A percentile compares a stretch with the other conserved stretches of the same genome.
phyloP scores from a whole-genome alignment of 2,329 filamentous ascomycete genomes.

The Aspergillus quadricinctus region DNA sequence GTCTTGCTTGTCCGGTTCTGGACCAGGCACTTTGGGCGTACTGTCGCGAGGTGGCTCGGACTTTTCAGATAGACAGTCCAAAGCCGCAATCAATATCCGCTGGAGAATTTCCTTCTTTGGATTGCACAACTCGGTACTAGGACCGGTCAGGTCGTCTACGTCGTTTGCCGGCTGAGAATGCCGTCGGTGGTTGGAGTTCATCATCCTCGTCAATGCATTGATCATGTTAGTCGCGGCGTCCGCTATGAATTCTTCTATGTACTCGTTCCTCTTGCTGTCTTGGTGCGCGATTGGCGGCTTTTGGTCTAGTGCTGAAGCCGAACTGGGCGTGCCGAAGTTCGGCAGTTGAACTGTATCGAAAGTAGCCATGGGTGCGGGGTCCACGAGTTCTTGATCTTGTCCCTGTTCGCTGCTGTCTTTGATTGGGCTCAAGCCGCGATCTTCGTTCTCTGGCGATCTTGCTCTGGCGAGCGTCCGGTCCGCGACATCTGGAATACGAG shows the following conservation, averaged over 20 bases:
- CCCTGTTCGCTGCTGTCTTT: neutral
- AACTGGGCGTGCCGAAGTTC: conserved; percentile 7
- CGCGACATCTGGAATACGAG: conserved; percentile 2
- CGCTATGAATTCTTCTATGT: conserved; percentile 20
- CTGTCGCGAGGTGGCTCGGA: conserved; percentile 2
- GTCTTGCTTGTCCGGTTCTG: conserved; percentile 18
- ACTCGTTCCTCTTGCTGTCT: conserved; percentile 2
- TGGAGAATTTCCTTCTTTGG: conserved; percentile 31
- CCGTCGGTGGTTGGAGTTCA: conserved; percentile 23
- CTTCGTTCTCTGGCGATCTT: conserved; percentile 4
- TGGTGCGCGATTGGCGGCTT: conserved; percentile 4
- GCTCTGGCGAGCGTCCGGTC: neutral
- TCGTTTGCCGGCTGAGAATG: conserved; percentile 19
- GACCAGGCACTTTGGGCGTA: conserved; percentile 1
- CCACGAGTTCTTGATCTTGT: neutral
- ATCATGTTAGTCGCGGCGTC: conserved; percentile 30
- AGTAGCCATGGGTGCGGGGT: neutral
- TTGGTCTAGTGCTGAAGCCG: conserved; percentile 9
- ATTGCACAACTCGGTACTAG: conserved; percentile 21
- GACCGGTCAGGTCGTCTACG: conserved; percentile 14
- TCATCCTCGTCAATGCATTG: conserved; percentile 30
- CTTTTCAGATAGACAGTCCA: conserved; percentile 20
- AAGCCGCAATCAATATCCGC: conserved; percentile 26
- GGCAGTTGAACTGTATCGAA: conserved; percentile 11
- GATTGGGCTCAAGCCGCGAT: neutral